phyloP scores from a whole-genome alignment of 371 early-diverging fungal genomes.

The Circinella umbellata region DNA sequence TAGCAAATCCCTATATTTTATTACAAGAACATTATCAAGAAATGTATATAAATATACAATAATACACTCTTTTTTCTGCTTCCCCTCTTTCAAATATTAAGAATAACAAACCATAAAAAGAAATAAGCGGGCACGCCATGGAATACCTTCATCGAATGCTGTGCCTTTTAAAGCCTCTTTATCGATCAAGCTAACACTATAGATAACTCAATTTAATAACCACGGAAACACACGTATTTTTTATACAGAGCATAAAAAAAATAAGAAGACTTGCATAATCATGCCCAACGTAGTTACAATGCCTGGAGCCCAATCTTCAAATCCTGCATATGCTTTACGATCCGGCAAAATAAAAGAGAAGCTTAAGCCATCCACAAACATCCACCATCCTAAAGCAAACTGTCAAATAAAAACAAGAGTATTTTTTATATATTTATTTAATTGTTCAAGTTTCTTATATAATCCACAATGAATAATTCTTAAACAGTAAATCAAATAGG shows the following conservation, averaged over 20 bases:
- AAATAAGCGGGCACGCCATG: constrained; percentile 67
- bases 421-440: not conserved
- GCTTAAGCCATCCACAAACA: constrained; percentile 73
- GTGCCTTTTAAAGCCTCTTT: constrained; percentile 57
- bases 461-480: not conserved
- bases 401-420: constrained; percentile 22
- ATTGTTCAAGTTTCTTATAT: not conserved
- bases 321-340: constrained; percentile 52
- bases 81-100: not conserved
- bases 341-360: constrained; percentile 33
- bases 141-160: constrained; percentile 40
- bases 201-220: not conserved
- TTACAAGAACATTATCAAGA: not conserved
- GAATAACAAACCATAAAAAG: constrained; percentile 56
- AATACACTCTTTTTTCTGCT: not conserved
- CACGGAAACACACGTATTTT: not conserved
- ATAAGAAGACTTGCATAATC: constrained; percentile 59
- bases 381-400: constrained; percentile 89
- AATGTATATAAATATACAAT: not conserved
- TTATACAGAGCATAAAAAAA: not conserved
- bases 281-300: constrained; percentile 75
- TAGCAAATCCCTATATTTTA: constrained; percentile 60
- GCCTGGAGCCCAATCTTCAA: constrained; percentile 83
- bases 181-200: constrained; percentile 51
- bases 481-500: not conserved